Conservation (phyloP, 371 early-diverging fungal genomes). For the Mortierella sp. region DNA sequence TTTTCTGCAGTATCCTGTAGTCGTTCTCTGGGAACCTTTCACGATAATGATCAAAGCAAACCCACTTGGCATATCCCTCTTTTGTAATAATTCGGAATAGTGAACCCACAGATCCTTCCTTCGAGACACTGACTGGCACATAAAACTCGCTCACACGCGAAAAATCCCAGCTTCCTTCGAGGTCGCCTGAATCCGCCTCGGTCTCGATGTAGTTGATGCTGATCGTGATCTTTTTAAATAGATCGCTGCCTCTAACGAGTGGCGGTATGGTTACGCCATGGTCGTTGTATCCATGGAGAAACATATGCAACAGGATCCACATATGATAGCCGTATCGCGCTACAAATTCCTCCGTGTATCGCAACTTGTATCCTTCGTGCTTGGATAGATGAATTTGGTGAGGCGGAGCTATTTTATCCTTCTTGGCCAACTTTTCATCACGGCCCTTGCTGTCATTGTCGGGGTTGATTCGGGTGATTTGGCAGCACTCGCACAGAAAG, state of each 20-base stretch:
- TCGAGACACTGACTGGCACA: constrained; percentile 5
- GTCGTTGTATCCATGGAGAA: constrained; percentile 19
- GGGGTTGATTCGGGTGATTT: constrained; percentile 10
- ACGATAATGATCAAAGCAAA: constrained; percentile 31
- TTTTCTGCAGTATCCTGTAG: constrained; percentile 13
- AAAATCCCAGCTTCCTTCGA: constrained; percentile 27
- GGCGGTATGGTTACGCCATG: constrained; percentile 23
- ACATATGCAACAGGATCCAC: constrained; percentile 19
- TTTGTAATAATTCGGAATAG: constrained; percentile 22
- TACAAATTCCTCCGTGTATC: constrained; percentile 19
- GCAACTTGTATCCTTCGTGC: constrained; percentile 33
- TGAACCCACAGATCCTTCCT: constrained; percentile 23
- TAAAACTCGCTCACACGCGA: constrained; percentile 28
- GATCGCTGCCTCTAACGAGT: background rate
- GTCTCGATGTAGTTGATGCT: constrained; percentile 17
- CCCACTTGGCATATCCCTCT: constrained; percentile 30
- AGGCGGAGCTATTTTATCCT: constrained; percentile 3
- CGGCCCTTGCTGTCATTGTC: background rate
- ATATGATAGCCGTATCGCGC: constrained; percentile 25
- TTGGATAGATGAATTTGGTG: constrained; percentile 26
- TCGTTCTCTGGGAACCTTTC: constrained; percentile 27
- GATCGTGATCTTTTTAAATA: constrained; percentile 6
- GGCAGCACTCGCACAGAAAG: constrained; percentile 36
- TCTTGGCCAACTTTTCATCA: background rate
- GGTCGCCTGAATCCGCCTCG: constrained; percentile 25